Conservation (phyloP, 306 rosid genomes). For the Prunus mongolica region DNA sequence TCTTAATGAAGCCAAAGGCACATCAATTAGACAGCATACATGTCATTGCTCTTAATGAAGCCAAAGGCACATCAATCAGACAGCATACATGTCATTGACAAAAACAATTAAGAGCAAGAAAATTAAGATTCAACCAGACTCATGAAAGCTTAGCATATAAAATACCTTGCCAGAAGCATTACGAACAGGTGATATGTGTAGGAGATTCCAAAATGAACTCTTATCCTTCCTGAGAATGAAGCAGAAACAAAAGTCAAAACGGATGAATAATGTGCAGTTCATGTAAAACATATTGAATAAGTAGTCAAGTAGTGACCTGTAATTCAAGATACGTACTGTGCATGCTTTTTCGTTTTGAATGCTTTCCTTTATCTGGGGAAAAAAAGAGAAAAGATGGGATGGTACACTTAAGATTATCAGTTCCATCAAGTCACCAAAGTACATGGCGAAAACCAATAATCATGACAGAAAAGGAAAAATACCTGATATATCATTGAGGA, state of each 20-base stretch:
- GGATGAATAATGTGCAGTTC: constrained; percentile 25
- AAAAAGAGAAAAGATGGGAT: constrained; percentile 23
- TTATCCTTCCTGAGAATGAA: constrained; percentile 66
- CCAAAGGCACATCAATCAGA: constrained; percentile 3
- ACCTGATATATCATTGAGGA: constrained; percentile 54
- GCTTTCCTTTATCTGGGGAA: constrained; percentile 74
- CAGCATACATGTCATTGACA: background rate
- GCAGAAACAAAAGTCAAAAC: constrained; percentile 20
- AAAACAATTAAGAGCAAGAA: background rate
- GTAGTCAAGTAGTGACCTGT: constrained; percentile 70
- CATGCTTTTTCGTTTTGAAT: constrained; percentile 61
- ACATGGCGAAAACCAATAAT: background rate
- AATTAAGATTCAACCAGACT: constrained; percentile 1
- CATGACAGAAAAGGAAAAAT: constrained; percentile 8
- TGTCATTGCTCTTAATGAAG: background rate
- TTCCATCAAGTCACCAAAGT: constrained; percentile 16
- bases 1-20: constrained; percentile 3
- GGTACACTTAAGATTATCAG: background rate
- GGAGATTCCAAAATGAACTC: constrained; percentile 92
- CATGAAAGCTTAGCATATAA: constrained; percentile 6
- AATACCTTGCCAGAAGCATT: constrained; percentile 90
- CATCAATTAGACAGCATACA: background rate
- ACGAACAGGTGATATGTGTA: constrained; percentile 83
- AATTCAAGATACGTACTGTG: constrained; percentile 92
- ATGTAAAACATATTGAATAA: constrained; percentile 18